Evolutionary conservation across 208 protist species (phyloP), one percentile per base, ranked within the genome.

Genomic region (Wallacemonas sp.): DNA sequence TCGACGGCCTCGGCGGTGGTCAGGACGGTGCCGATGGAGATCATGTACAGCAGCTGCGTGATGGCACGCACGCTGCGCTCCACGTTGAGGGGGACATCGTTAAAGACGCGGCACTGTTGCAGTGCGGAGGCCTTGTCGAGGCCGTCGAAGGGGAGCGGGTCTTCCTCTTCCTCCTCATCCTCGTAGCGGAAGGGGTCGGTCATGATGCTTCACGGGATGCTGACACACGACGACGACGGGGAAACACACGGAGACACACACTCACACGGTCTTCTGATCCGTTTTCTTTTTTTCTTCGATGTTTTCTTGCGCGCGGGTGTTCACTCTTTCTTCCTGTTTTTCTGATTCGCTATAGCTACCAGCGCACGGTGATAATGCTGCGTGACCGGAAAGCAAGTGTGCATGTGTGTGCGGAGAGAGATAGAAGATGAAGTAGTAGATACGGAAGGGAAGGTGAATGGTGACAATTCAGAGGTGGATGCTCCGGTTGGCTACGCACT

Each of bases 91-190:
- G 92, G 86, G 26, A 90, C 78, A 36, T 97, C 87, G 73, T 98
- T 97, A 69, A 99, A 99, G 43, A 97, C 78, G 47, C 96, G 88
- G 54, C 93, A 98, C 55, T 99, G 87, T 76, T 99, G 98, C 39
- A 99, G 76, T 16, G 97, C 92, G 11, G 80, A 74, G 21, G 89
- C 83, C 85, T 99, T 99, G 60, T 99, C 95, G 19, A 99, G 56
- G 30, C 85, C 80, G 19, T 88, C 74, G 70, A 99, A 99, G 23
- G 94, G 96, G 24, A 96, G 66, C n/a, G 63, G 39, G 5, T 93
- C 79, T 55, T 90, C 85, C 74, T 92, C 81, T 29, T 85, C 81
- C n/a, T 95, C 87, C 44, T 92, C 83, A 43, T 93, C 85, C 70
- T 85, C 56, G 56, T 62, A 48, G 32, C 38, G 56, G 23, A 34